Base-by-base conservation (phyloP, 1,284 basidiomycete species). In the Naganishia albida region DNA sequence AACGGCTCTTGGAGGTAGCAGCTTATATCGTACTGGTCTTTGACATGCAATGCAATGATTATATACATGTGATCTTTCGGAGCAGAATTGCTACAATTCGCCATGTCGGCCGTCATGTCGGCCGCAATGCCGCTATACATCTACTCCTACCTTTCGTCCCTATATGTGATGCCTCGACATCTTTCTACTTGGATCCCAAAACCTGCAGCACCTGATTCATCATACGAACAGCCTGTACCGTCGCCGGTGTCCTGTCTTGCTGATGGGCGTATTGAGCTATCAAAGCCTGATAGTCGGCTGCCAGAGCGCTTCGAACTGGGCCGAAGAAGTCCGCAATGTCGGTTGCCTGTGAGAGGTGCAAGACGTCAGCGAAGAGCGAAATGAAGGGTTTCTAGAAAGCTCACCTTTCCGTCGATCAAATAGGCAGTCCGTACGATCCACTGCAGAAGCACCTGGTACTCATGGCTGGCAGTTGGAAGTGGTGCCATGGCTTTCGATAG, bases 391-490 rank as follows among this genome's bases (percentile, higher is more conserved):
- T 6, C 54, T 2, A 15, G 7, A 7, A 16, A 7, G 39, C 44
- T 49, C 34, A 66, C 65, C 46, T 50, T 40, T 40, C 57, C 50
- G 34, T 66, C 52, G 42, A 66, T 66, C 43, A 66, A 23, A 23
- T 53, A 46, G 10, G 65, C 42, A 13, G 43, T 60, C 34, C 65
- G 43, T n/a, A 56, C 30, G 38, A 66, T 63, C 65, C 65, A 66
- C 12, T 51, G 53, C 43, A 66, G 44, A 8, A 63, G 51, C 7
- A 34, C 52, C 23, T 66, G 65, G 39, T 62, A 66, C 26, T 62
- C 65, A 8, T 25, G 26, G 34, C 52, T 62, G 13, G 54, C 43
- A 7, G 65, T 62, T 1, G 59, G 52, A 18, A 50, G 46, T 7
- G 59, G 50, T 13, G 51, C 44, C n/a, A 66, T 50, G 10, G 59